Evolutionary conservation across 2,329 filamentous ascomycete genomes (phyloP), one percentile per base, ranked within the genome.

Genomic region (Colletotrichum orbiculare): DNA sequence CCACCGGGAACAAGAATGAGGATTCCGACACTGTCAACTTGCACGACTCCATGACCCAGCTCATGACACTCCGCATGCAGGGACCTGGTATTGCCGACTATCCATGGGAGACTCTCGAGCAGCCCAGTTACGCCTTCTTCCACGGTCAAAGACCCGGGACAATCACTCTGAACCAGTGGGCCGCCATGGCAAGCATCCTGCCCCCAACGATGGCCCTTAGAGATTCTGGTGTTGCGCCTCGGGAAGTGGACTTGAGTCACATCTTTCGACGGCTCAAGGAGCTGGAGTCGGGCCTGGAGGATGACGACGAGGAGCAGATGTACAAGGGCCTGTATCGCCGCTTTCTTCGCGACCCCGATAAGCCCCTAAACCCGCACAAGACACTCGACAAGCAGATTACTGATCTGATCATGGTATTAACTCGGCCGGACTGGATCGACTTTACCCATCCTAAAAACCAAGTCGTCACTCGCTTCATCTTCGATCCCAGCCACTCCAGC

Each of bases 81-180:
- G 80, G 81, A 4, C 70, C 74, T 0, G 79, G 78, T 5, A 41
- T 66, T 56, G 79, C 85, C 48, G 72, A 74, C 3, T 74, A 80
- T 64, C 89, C 89, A 2, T 93, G 89, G 91, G 86, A 90, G 67
- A 89, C 90, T 1, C 80, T 93, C 34, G 91, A 94, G 72, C 90
- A 93, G 71, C 91, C 91, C 5, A 92, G 89, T 73, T 88, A 89
- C 75, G 83, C 87, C 1, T 91, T 91, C 73, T 86, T 84, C 68
- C 90, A 87, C 74, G 91, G 91, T 11, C 79, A 81, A 54, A 82
- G 86, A 25, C 87, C 90, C 0, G 91, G 91, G 6, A 93, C 91
- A 1, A 85, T 91, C 55, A 92, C 90, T 0, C 78, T 94, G 54
- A 92, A 91, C 70, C 86, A 89, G 67, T 93, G 89, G 85, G 85